Evolutionary conservation across 1,284 basidiomycete genomes (phyloP).

Genomic region (Termitomyces sp.): DNA sequence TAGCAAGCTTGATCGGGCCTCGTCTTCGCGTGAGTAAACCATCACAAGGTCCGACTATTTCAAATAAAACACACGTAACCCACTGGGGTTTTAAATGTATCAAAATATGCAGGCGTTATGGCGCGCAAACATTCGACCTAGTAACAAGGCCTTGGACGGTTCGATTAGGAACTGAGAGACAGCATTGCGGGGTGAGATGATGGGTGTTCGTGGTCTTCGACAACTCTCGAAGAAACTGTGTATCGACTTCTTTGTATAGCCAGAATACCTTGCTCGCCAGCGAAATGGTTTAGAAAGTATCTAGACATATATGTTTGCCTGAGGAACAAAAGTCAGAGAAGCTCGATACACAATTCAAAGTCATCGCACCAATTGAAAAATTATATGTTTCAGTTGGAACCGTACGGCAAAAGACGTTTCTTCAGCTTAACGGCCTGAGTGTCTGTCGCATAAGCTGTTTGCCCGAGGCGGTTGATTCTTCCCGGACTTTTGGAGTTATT

Average conservation of each 20-base stretch:
- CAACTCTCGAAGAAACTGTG: not conserved
- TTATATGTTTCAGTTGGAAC: constrained; percentile 36
- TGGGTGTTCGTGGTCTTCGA: not conserved
- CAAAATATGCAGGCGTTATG: too few relatives aligned
- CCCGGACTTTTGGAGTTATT: constrained; percentile 63
- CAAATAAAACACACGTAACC: not conserved
- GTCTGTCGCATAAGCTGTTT: constrained; percentile 59
- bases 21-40: not conserved
- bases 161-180: not conserved
- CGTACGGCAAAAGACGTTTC: constrained; percentile 66
- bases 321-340: not conserved
- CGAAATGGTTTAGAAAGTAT: constrained; percentile 2
- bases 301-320: constrained; percentile 8
- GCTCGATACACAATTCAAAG: not conserved
- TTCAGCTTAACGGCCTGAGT: constrained; percentile 62
- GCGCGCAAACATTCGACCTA: not conserved
- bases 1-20: not conserved
- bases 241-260: not conserved
- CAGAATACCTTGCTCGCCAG: not conserved
- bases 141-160: too few relatives aligned
- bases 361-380: constrained; percentile 3
- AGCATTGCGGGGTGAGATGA: not conserved
- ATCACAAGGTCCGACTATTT: not conserved
- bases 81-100: not conserved
- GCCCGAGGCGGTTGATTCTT: constrained; percentile 60